These are phyloP conservation scores for Teunomyces panamensis DNA, from an alignment of 805 yeast genomes.

Conservation along the genomic window DNA sequence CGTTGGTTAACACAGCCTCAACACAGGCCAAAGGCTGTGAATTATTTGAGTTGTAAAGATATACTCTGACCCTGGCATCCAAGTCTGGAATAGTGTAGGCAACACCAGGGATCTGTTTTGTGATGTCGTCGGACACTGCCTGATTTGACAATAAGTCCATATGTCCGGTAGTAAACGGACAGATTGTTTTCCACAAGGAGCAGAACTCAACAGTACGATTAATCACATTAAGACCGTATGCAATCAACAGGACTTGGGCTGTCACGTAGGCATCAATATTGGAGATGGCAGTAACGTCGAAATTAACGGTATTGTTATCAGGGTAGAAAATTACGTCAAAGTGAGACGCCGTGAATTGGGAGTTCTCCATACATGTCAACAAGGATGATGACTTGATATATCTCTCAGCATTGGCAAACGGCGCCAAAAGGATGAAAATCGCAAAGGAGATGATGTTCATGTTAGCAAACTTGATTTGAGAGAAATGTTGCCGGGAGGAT, in stretches of 20 bases:
- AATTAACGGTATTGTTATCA: slow-evolving; percentile 54
- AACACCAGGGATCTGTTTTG: slow-evolving; percentile 65
- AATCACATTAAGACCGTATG: slow-evolving; percentile 74
- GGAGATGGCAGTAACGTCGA: slow-evolving; percentile 75
- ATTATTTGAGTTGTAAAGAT: slow-evolving; percentile 45
- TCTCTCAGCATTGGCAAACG: slow-evolving; percentile 16
- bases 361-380: slow-evolving; percentile 87
- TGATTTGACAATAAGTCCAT: slow-evolving; percentile 63
- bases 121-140: slow-evolving; percentile 37
- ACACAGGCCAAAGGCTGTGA: slow-evolving; percentile 78
- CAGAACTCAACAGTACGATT: slow-evolving; percentile 62
- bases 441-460: slow-evolving; percentile 1
- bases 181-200: slow-evolving; percentile 47
- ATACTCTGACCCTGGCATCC: slow-evolving; percentile 85
- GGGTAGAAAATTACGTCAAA: slow-evolving; percentile 79
- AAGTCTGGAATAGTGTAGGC: slow-evolving; percentile 92
- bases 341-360: slow-evolving; percentile 79
- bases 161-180: slow-evolving; percentile 89
- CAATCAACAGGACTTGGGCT: slow-evolving; percentile 64
- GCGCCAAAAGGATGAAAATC: neutral
- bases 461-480: neutral
- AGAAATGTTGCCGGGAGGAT: too few species aligned
- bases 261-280: slow-evolving; percentile 64
- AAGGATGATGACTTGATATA: slow-evolving; percentile 60
- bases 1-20: slow-evolving; percentile 80